phyloP scores from a whole-genome alignment of 345 rosid species.

The Cardiospermum halicacabum region DNA sequence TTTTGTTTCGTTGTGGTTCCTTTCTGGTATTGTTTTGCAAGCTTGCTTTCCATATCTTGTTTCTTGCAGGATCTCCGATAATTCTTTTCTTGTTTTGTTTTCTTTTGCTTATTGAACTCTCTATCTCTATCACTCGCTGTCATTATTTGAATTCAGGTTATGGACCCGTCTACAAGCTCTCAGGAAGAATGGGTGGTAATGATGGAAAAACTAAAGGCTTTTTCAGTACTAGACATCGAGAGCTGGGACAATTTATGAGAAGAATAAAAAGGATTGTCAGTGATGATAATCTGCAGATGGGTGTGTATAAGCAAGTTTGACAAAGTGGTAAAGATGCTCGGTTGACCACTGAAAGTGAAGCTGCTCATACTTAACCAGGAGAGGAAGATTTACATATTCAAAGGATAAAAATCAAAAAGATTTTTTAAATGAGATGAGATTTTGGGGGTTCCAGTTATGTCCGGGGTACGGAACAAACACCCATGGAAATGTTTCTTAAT shows the following conservation, averaged over 20 bases:
- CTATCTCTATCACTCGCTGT: not conserved
- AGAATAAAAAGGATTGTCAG: slow-evolving; percentile 39
- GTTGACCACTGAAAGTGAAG: slow-evolving; percentile 25
- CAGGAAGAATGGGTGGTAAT: slow-evolving; percentile 29
- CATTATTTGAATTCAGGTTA: slow-evolving; percentile 9
- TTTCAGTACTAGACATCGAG: slow-evolving; percentile 95
- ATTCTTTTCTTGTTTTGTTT: too few relatives aligned
- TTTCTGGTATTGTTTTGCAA: too few relatives aligned
- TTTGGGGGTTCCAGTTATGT: slow-evolving; percentile 98
- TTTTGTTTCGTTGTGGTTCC: too few relatives aligned
- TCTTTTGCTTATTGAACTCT: too few relatives aligned
- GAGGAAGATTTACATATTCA: slow-evolving; percentile 29
- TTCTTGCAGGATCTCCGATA: too few relatives aligned
- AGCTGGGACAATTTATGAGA: slow-evolving; percentile 71
- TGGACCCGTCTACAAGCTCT: slow-evolving; percentile 31
- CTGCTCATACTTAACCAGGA: slow-evolving; percentile 24
- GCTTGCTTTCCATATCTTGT: not conserved
- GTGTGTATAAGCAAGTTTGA: slow-evolving; percentile 89
- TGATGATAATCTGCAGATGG: slow-evolving; percentile 31
- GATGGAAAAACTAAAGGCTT: slow-evolving; percentile 64
- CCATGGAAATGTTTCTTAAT: slow-evolving; percentile 24
- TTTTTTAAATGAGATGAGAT: slow-evolving; percentile 76
- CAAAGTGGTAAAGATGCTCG: slow-evolving; percentile 81
- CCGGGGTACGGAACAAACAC: slow-evolving; percentile 66
- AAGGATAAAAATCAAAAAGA: slow-evolving; percentile 30